Evolutionary conservation across 306 rosid species (phyloP), one percentile per base, ranked within the genome.

Genomic region (Hippophae rhamnoides): DNA sequence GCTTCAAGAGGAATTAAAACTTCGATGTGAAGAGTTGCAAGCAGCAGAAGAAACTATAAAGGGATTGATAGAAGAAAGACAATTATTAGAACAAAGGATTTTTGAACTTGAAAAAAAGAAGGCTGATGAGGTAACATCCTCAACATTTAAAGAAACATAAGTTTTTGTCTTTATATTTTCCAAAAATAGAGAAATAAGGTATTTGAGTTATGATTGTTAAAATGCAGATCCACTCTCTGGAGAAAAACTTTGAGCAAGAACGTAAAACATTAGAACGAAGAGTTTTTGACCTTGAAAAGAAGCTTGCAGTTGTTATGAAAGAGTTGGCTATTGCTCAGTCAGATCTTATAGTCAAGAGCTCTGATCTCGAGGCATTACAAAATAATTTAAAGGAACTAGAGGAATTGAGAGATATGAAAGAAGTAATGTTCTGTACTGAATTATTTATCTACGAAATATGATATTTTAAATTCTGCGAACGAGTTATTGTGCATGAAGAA

Each of bases 391-490:
- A 73, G 79, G 99, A 92, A 76, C 72, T 92, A 62, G 97, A 88
- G 54, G 99, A 92, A 58, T 72, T 92, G 72, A 81, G 96, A 78
- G 99, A 92, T 78, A 83, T 88, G 97, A 92, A 86, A 86, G 99
- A 92, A 94, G 99, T 69, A 64, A 58, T 74, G 40, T 56, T 60
- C 38, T 59, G 3, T 14, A 2, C 42, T 56, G 7, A 13, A 10
- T 52, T 47, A 3, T 47, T 48, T 31, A 2, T 31, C 0, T 2
- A 31, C 3, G 43, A 9, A 27, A 47, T 5, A 13, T 52, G 38
- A 40, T 58, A 31, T 31, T 31, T 4, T 31, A 31, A 31, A 31
- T 31, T 31, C 38, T 31, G 38, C 3, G 38, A 31, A 31, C 3
- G 51, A 50, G 7, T 41, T 43, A 51, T 2, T 41, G 3, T 63